Conservation (phyloP, 1,139 yeast genomes). For the Blastobotrys malaysiensis region DNA sequence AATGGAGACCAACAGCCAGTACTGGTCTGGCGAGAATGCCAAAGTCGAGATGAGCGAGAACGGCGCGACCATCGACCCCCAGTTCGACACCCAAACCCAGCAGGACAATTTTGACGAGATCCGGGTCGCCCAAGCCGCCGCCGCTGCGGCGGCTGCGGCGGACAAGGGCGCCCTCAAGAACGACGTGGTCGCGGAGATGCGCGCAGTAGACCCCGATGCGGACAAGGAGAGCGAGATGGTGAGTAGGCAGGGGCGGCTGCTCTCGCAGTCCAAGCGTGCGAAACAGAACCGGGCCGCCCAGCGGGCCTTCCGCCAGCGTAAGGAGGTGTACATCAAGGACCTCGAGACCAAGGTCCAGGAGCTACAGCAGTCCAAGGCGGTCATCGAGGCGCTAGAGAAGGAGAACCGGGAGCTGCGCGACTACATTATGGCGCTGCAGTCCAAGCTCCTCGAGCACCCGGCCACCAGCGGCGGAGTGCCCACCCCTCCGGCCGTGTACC, state of each 20-base stretch:
- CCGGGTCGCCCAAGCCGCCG: neutral
- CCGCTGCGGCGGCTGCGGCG: neutral
- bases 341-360: slow-evolving; percentile 65
- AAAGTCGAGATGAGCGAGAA: neutral
- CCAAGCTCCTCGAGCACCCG: slow-evolving; percentile 50
- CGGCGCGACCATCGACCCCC: neutral
- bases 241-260: slow-evolving; percentile 41
- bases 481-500: slow-evolving; percentile 41
- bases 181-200: neutral
- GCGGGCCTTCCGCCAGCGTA: slow-evolving; percentile 76
- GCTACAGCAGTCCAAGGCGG: slow-evolving; percentile 52
- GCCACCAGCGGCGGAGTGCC: slow-evolving; percentile 32
- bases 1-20: neutral
- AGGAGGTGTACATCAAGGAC: slow-evolving; percentile 71
- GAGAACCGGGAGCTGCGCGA: slow-evolving; percentile 72
- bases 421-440: slow-evolving; percentile 64
- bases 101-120: neutral
- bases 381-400: slow-evolving; percentile 56
- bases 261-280: slow-evolving; percentile 71
- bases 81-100: neutral
- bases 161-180: neutral
- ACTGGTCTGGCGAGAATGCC: neutral
- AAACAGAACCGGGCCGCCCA: slow-evolving; percentile 87
- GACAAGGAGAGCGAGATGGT: slow-evolving; percentile 6
- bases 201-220: neutral